phyloP scores from a whole-genome alignment of 176 grass and related monocot species.

The Poa annua region DNA sequence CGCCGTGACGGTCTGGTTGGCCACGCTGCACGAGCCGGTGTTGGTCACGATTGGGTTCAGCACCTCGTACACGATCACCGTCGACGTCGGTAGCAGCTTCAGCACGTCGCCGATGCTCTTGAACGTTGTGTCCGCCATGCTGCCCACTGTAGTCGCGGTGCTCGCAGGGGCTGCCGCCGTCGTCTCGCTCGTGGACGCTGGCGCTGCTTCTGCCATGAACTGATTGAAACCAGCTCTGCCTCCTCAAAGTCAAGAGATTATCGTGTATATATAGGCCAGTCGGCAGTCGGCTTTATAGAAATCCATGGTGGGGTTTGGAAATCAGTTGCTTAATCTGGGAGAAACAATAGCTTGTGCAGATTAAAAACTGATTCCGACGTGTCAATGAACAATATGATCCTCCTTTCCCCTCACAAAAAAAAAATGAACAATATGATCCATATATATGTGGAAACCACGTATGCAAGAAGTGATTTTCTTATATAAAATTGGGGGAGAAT shows the following conservation, averaged over 20 bases:
- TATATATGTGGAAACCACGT: neutral
- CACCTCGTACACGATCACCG: constrained; percentile 67
- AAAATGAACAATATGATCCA: neutral
- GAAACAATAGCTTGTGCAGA: neutral
- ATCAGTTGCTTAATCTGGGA: constrained; percentile 15
- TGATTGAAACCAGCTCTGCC: neutral
- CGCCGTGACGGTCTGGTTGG: constrained; percentile 47
- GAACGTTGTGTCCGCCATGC: too few species aligned
- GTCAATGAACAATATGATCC: neutral
- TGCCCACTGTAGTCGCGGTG: too few species aligned
- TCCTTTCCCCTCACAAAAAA: too few species aligned
- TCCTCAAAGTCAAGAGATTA: neutral
- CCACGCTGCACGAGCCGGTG: constrained; percentile 45
- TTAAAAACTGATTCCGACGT: neutral
- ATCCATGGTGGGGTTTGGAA: neutral
- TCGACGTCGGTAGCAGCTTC: too few species aligned
- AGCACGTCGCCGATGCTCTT: too few species aligned
- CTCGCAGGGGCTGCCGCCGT: too few species aligned
- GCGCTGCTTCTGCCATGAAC: constrained; percentile 31
- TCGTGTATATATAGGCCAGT: constrained; percentile 25
- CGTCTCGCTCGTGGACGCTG: neutral
- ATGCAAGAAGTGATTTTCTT: neutral
- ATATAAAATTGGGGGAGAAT: too few species aligned
- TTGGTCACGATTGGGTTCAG: constrained; percentile 69
- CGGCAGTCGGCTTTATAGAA: neutral